Evolutionary conservation across 768 basidiomycete species (phyloP).

Genomic region (Mycena filopes): DNA sequence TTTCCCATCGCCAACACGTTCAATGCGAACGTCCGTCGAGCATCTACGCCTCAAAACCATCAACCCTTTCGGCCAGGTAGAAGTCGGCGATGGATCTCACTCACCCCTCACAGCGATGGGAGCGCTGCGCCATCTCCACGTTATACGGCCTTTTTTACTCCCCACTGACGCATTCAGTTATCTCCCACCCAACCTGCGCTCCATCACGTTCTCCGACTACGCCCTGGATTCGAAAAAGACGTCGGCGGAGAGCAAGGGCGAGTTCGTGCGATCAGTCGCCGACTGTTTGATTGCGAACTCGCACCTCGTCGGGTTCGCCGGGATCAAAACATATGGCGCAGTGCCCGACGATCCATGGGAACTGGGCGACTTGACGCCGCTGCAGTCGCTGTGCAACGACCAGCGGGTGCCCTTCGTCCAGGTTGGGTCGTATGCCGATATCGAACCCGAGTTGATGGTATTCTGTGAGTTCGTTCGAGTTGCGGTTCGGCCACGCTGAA

Average conservation of each 20-base stretch:
- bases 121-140: slow-evolving; percentile 18
- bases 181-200: slow-evolving; percentile 20
- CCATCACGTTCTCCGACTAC: slow-evolving; percentile 29
- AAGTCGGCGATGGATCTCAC: neutral
- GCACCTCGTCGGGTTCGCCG: neutral
- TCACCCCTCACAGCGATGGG: slow-evolving; percentile 5
- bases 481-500: neutral
- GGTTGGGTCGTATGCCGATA: slow-evolving; percentile 22
- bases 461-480: slow-evolving; percentile 18
- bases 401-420: slow-evolving; percentile 16
- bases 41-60: slow-evolving; percentile 20
- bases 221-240: slow-evolving; percentile 8
- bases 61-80: slow-evolving; percentile 4
- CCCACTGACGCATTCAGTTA: slow-evolving; percentile 11
- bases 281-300: neutral
- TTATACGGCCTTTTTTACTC: slow-evolving; percentile 14
- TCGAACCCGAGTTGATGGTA: slow-evolving; percentile 24
- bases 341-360: slow-evolving; percentile 24
- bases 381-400: slow-evolving; percentile 8
- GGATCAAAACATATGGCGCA: slow-evolving; percentile 24
- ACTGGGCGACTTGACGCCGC: slow-evolving; percentile 15
- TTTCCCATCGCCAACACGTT: slow-evolving; percentile 1
- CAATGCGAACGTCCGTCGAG: slow-evolving; percentile 22
- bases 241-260: slow-evolving; percentile 20
- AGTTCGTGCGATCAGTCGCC: slow-evolving; percentile 15